Evolutionary conservation across 768 basidiomycete genomes (phyloP).

Genomic region (Rhizopogon vinicolor): DNA sequence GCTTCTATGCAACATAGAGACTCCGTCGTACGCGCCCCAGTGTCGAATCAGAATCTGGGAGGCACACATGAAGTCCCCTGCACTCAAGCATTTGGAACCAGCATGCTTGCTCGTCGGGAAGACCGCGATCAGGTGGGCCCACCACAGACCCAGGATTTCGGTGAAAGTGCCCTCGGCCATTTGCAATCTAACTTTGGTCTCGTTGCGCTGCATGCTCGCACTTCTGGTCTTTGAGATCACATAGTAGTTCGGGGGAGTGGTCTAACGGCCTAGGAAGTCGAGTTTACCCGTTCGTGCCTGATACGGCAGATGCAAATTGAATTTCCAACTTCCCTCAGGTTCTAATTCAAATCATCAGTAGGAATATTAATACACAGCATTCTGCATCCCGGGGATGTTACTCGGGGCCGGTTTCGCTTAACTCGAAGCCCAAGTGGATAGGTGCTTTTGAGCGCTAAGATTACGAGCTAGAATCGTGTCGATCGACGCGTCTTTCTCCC

Average conservation of each 20-base stretch:
- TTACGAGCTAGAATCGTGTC: background rate
- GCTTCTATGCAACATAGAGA: background rate
- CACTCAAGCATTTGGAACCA: constrained; percentile 31
- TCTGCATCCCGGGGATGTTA: no score
- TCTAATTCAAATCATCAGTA: no score
- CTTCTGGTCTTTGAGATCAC: background rate
- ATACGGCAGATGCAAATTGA: background rate
- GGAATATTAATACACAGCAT: no score
- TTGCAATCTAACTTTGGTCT: background rate
- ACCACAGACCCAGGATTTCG: constrained; percentile 36
- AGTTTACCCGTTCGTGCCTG: background rate
- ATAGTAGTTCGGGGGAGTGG: background rate
- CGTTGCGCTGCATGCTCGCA: background rate
- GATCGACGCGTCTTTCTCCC: background rate
- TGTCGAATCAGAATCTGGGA: background rate
- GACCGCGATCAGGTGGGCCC: constrained; percentile 3
- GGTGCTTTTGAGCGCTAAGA: background rate
- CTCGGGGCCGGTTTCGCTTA: background rate
- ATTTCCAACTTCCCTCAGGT: no score
- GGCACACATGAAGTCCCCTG: constrained; percentile 6
- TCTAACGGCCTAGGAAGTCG: background rate
- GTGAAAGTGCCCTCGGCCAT: constrained; percentile 30
- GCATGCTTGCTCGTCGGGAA: constrained; percentile 18
- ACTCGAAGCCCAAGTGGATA: background rate
- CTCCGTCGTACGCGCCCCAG: constrained; percentile 3